These are phyloP conservation scores for Cladophialophora carrionii DNA, from an alignment of 2,329 filamentous ascomycete species.

Conservation along the genomic window DNA sequence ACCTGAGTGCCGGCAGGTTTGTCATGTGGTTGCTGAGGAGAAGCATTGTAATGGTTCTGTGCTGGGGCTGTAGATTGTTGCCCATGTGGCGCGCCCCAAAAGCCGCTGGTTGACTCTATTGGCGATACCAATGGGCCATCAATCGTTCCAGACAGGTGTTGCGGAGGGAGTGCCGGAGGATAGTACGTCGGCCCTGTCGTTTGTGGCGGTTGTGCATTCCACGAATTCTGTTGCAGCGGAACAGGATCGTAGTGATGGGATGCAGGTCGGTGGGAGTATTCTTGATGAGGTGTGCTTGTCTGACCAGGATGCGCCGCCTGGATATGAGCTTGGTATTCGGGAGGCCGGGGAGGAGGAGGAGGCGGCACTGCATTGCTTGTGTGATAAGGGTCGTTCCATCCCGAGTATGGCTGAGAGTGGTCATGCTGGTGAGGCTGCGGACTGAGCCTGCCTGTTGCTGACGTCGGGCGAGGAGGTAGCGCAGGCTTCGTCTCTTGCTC, in stretches of 20 bases:
- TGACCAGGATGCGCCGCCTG: constrained; percentile 39
- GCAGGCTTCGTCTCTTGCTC: constrained; percentile 29
- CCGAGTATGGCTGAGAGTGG: constrained; percentile 30
- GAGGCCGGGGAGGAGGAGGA: constrained; percentile 45
- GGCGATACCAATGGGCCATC: constrained; percentile 35
- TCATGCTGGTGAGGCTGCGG: constrained; percentile 26
- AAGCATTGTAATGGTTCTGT: constrained; percentile 22
- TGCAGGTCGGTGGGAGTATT: constrained; percentile 42
- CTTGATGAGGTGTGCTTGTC: constrained; percentile 40
- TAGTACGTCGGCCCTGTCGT: constrained; percentile 25
- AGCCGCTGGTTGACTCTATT: constrained; percentile 27
- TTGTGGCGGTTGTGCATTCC: constrained; percentile 24
- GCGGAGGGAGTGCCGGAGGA: constrained; percentile 19
- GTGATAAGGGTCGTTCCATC: constrained; percentile 36
- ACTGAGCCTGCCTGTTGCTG: constrained; percentile 29
- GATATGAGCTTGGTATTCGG: constrained; percentile 44
- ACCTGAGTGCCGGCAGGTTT: constrained; percentile 38
- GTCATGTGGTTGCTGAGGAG: constrained; percentile 35
- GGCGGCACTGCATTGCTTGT: constrained; percentile 30
- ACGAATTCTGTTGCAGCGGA: constrained; percentile 34
- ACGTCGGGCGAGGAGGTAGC: constrained; percentile 37
- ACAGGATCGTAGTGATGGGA: constrained; percentile 44
- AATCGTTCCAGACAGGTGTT: constrained; percentile 24
- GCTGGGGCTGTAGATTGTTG: constrained; percentile 24
- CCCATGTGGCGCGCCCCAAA: constrained; percentile 20